Conservation (phyloP, 169 alveolate genomes). For the Eimeria necatrix region DNA sequence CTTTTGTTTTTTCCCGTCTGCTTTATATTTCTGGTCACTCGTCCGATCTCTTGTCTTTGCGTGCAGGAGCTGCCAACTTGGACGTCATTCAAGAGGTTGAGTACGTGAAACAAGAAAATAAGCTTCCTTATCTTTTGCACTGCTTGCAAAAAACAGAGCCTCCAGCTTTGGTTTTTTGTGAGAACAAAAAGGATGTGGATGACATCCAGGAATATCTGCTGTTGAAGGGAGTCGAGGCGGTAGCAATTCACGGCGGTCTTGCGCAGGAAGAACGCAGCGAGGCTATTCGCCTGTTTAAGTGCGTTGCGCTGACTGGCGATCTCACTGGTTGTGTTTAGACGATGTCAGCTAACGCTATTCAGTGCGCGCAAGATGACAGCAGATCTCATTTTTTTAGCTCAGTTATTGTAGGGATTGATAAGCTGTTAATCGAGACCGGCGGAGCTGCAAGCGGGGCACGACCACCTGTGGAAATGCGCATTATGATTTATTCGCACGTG, state of each 20-base stretch:
- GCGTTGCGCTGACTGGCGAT: not conserved
- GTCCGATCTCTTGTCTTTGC: not conserved
- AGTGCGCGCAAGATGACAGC: too few species aligned
- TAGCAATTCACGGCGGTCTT: constrained; percentile 95
- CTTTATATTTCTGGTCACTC: not conserved
- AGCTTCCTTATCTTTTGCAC: constrained; percentile 91
- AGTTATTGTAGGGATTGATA: too few species aligned
- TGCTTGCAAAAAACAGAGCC: constrained; percentile 97
- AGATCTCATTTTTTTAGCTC: too few species aligned
- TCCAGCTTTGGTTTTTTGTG: constrained; percentile 97
- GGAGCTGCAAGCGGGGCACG: too few species aligned
- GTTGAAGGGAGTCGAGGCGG: constrained; percentile 93
- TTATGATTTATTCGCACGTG: not conserved
- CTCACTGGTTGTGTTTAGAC: too few species aligned
- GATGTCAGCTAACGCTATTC: too few species aligned
- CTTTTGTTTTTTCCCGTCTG: not conserved
- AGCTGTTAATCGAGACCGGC: too few species aligned
- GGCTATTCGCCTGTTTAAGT: constrained; percentile 90
- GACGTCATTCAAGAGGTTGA: constrained; percentile 96
- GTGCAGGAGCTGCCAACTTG: constrained; percentile 93
- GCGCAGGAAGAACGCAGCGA: constrained; percentile 93
- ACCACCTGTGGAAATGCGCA: not conserved
- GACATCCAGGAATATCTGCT: constrained; percentile 96
- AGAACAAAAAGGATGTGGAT: constrained; percentile 96
- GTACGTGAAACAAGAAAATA: constrained; percentile 95